Percentiles rank a stretch among this genome's conserved stretches.
phyloP scores from a whole-genome alignment of 2,329 filamentous ascomycete species.

The Fusarium sp. region DNA sequence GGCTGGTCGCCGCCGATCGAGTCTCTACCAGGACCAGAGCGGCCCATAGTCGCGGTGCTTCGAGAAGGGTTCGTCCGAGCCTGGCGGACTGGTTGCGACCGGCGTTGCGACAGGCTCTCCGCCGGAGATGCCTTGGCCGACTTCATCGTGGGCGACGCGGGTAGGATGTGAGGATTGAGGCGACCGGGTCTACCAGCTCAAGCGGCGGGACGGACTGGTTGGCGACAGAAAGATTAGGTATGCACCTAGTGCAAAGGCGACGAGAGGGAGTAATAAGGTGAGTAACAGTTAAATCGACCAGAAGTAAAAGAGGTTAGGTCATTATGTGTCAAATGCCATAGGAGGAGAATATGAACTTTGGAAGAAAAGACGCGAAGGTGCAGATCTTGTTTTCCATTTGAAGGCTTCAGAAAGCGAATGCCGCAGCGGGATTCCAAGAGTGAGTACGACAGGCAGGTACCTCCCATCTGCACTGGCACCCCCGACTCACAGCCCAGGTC shows the following conservation, averaged over 20 bases:
- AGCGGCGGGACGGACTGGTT: slow-evolving; percentile 37
- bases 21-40: slow-evolving; percentile 57
- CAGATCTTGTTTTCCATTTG: slow-evolving; percentile 34
- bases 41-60: slow-evolving; percentile 60
- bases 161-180: slow-evolving; percentile 25
- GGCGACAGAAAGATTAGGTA: slow-evolving; percentile 27
- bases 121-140: slow-evolving; percentile 60
- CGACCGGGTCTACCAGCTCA: slow-evolving; percentile 36
- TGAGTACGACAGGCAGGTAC: not conserved
- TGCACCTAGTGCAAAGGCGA: slow-evolving; percentile 21
- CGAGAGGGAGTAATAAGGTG: slow-evolving; percentile 11
- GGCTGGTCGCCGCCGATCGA: slow-evolving; percentile 64
- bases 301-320: slow-evolving; percentile 35
- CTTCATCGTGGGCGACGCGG: slow-evolving; percentile 61
- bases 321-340: slow-evolving; percentile 37
- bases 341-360: slow-evolving; percentile 28
- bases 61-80: slow-evolving; percentile 72
- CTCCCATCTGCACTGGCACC: slow-evolving; percentile 10
- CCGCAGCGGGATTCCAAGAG: slow-evolving; percentile 20
- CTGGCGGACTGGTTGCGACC: slow-evolving; percentile 73
- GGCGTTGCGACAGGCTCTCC: slow-evolving; percentile 61
- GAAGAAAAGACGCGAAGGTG: slow-evolving; percentile 38
- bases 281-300: slow-evolving; percentile 36
- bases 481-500: not conserved
- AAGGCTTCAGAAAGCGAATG: slow-evolving; percentile 40